phyloP scores from a whole-genome alignment of 441 rosid genomes.

The Metrosideros polymorpha region DNA sequence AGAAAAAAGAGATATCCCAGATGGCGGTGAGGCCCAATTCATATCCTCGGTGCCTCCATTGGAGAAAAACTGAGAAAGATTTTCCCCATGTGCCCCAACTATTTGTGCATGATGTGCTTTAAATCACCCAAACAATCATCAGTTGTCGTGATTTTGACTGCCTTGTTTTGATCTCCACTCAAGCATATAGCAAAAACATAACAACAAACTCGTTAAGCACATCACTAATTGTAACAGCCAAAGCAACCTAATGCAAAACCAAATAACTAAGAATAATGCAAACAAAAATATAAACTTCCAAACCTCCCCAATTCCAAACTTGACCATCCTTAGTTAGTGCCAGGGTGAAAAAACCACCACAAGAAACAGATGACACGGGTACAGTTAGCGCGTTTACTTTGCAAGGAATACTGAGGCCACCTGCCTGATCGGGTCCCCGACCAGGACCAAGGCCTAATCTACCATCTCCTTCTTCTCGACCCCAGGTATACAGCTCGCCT shows the following conservation, averaged over 20 bases:
- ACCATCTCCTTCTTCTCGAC: conserved; percentile 95
- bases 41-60: background rate
- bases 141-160: background rate
- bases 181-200: background rate
- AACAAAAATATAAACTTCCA: background rate
- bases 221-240: background rate
- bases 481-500: conserved; percentile 91
- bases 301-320: conserved; percentile 98
- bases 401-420: conserved; percentile 84
- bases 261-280: background rate
- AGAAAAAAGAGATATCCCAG: background rate
- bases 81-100: background rate
- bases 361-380: conserved; percentile 63
- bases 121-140: background rate
- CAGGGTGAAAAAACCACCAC: conserved; percentile 93
- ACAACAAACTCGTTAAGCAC: background rate
- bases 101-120: background rate
- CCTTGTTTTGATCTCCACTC: background rate
- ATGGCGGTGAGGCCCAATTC: background rate
- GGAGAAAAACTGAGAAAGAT: background rate
- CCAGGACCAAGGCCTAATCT: conserved; percentile 91
- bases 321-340: conserved; percentile 68
- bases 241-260: background rate
- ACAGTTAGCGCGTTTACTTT: conserved; percentile 56
- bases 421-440: conserved; percentile 87